phyloP scores from a whole-genome alignment of 1,284 basidiomycete genomes.

The Papiliotrema laurentii region DNA sequence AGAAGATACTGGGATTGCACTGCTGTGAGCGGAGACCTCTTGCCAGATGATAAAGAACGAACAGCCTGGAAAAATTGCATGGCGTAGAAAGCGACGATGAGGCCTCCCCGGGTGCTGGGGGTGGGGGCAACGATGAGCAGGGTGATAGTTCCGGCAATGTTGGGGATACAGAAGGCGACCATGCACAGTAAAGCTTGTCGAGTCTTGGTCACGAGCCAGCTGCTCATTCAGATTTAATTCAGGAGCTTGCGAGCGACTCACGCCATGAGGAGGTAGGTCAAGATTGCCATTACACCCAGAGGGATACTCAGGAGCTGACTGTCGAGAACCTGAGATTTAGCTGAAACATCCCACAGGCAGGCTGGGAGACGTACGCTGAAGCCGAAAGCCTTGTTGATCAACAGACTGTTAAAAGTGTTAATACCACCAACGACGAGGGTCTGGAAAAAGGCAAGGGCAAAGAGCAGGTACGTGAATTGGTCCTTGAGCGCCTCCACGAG shows the following conservation, averaged over 20 bases:
- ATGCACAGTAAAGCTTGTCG: slow-evolving; percentile 22
- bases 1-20: slow-evolving; percentile 21
- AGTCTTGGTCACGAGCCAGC: slow-evolving; percentile 15
- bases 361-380: slow-evolving; percentile 10
- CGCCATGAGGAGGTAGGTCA: slow-evolving; percentile 19
- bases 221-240: not conserved
- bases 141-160: slow-evolving; percentile 26
- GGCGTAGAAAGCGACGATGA: slow-evolving; percentile 23
- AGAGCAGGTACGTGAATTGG: slow-evolving; percentile 26
- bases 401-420: slow-evolving; percentile 13
- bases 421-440: slow-evolving; percentile 32
- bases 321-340: not conserved
- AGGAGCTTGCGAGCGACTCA: slow-evolving; percentile 10
- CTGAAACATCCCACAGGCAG: no score
- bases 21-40: no score
- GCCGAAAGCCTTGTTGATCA: slow-evolving; percentile 20
- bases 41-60: no score
- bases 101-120: slow-evolving; percentile 15
- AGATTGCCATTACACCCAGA: slow-evolving; percentile 11
- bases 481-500: slow-evolving; percentile 26
- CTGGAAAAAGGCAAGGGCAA: slow-evolving; percentile 24
- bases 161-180: slow-evolving; percentile 20
- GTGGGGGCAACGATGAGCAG: slow-evolving; percentile 21
- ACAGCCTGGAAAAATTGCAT: slow-evolving; percentile 27
- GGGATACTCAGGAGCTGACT: slow-evolving; percentile 24